Percentiles rank a stretch among this genome's conserved stretches.
These are phyloP conservation scores for Cyberlindnera maritima DNA, from an alignment of 805 yeast genomes.

Conservation along the genomic window DNA sequence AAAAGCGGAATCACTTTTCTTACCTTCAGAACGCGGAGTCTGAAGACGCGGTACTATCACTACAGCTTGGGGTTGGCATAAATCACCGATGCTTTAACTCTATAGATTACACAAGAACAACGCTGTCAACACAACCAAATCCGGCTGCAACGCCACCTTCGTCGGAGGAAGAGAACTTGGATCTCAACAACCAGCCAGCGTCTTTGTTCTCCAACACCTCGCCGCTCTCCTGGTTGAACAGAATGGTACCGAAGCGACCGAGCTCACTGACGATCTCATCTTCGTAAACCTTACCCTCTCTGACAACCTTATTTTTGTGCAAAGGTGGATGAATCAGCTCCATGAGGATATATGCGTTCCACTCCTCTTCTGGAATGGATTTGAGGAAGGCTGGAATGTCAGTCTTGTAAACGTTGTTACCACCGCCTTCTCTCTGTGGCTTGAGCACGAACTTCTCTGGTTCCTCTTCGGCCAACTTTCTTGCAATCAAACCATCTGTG, in stretches of 20 bases:
- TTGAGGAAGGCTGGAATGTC: slow-evolving; percentile 76
- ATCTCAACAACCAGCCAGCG: slow-evolving; percentile 85
- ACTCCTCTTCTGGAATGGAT: slow-evolving; percentile 58
- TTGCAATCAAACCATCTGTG: slow-evolving; percentile 58
- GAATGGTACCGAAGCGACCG: slow-evolving; percentile 82
- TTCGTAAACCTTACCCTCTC: slow-evolving; percentile 57
- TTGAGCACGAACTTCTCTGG: slow-evolving; percentile 82
- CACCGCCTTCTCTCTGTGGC: slow-evolving; percentile 99
- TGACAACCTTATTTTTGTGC: slow-evolving; percentile 63
- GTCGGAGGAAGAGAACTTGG: slow-evolving; percentile 81
- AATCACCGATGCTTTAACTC: too few relatives aligned
- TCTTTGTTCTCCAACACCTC: slow-evolving; percentile 58
- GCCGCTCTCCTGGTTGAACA: slow-evolving; percentile 67
- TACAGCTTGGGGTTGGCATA: too few relatives aligned
- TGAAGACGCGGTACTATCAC: too few relatives aligned
- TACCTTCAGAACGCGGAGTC: too few relatives aligned
- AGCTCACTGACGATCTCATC: slow-evolving; percentile 86
- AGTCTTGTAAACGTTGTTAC: slow-evolving; percentile 86
- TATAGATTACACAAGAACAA: slow-evolving; percentile 41
- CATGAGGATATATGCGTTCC: slow-evolving; percentile 94
- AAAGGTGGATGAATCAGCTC: slow-evolving; percentile 82
- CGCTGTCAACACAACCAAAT: slow-evolving; percentile 91
- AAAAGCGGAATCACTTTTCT: too few relatives aligned
- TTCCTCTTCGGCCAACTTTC: slow-evolving; percentile 57
- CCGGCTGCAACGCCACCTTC: slow-evolving; percentile 99